Evolutionary conservation across 768 basidiomycete genomes (phyloP).

Genomic region (Leccinum barrowsii): DNA sequence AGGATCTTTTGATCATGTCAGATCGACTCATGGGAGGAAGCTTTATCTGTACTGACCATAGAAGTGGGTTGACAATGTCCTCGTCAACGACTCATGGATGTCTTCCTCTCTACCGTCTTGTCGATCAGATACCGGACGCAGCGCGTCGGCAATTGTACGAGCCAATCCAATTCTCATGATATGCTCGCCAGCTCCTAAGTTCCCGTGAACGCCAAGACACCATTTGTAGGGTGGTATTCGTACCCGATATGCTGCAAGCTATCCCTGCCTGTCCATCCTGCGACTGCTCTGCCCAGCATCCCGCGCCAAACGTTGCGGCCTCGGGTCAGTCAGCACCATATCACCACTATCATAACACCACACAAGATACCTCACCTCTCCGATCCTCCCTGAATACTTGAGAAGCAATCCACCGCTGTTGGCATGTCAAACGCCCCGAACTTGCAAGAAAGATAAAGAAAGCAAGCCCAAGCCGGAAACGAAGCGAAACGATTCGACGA

Average conservation of each 20-base stretch:
- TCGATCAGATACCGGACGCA: conserved; percentile 22
- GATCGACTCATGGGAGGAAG: not conserved
- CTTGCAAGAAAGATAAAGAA: not conserved
- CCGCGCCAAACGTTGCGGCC: conserved; percentile 72
- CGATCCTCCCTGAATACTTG: conserved; percentile 69
- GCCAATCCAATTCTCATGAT: conserved; percentile 60
- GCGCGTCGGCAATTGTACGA: conserved; percentile 46
- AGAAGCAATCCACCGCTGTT: conserved; percentile 75
- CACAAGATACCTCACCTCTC: conserved; percentile 49
- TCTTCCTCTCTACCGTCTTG: conserved; percentile 38
- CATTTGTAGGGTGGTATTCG: not conserved
- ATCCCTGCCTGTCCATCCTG: conserved; percentile 32
- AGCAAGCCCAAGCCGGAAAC: not conserved
- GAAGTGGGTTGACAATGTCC: conserved; percentile 46
- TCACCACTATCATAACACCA: not conserved
- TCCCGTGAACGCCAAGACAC: not conserved
- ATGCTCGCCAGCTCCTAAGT: conserved; percentile 68
- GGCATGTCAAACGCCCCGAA: not conserved
- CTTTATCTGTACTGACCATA: conserved; percentile 40
- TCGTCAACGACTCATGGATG: conserved; percentile 51
- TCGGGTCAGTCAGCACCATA: conserved; percentile 22
- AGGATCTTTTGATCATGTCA: conserved; percentile 28
- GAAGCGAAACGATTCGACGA: not conserved
- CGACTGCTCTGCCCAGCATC: conserved; percentile 63
- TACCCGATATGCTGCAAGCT: conserved; percentile 68